Evolutionary conservation across 1,284 basidiomycete genomes (phyloP), one percentile per base, ranked within the genome.

Genomic region (Pholiota adiposa): DNA sequence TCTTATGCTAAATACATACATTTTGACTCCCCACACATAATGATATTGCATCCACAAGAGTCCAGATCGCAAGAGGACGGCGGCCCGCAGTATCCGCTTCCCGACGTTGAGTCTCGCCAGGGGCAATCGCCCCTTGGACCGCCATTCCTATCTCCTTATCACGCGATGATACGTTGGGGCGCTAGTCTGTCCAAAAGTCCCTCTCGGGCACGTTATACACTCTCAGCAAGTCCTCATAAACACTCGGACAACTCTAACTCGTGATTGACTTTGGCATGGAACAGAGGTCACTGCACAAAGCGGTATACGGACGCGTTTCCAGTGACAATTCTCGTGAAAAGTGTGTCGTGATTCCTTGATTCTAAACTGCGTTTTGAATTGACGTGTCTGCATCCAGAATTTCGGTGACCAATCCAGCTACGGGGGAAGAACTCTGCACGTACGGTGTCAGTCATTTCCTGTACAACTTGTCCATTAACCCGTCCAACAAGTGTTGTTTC

Each of bases 401-500:
- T 54, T 67, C 69, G 11, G 81, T 94, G 27, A 69, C 70, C 48
- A 89, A 91, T 70, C 88, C 90, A 2, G 88, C 90, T 1, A 91
- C 82, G 0, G 86, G 87, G 21, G 74, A 86, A 61, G 70, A 77
- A 5, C 70, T 92, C 25, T 85, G 77, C 74, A 79, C 75, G 88
- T 90, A 73, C 63, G 86, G 25, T 11, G 18, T 19, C 18, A 25
- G n/a, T 29, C 14, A 36, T 34, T 21, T 23, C 25, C 8, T n/a
- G 4, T 54, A n/a, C n/a, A n/a, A n/a, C n/a, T n/a, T n/a, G n/a
- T n/a, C n/a, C n/a, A n/a, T n/a, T n/a, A n/a, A n/a, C n/a, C n/a
- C n/a, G n/a, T n/a, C n/a, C n/a, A n/a, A n/a, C n/a, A n/a, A 79
- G 79, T 44, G 73, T 80, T 29, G 60, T 65, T 1, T 73, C 73